A percentile compares a stretch with the other conserved stretches of the same genome.
Evolutionary conservation across 306 rosid genomes (phyloP).

Genomic region (Alnus glutinosa): DNA sequence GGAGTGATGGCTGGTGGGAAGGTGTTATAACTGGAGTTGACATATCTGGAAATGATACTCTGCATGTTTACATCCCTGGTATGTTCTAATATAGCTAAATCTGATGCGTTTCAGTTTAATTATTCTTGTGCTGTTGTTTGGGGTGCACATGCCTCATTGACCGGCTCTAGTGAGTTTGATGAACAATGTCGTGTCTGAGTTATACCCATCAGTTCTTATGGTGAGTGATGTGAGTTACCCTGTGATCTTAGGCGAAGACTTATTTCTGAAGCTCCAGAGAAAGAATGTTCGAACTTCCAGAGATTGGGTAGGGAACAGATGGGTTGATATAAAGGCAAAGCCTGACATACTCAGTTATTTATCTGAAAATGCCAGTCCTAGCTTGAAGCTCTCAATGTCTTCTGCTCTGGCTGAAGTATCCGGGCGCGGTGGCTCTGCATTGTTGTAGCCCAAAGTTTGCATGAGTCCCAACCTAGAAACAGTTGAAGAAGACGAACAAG

Average conservation of each 20-base stretch:
- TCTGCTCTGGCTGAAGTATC: slow-evolving; percentile 32
- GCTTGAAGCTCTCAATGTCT: slow-evolving; percentile 26
- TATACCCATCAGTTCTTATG: slow-evolving; percentile 10
- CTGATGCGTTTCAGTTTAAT: neutral
- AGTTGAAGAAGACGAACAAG: slow-evolving; percentile 38
- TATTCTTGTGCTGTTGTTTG: slow-evolving; percentile 5
- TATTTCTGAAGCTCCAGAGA: slow-evolving; percentile 41
- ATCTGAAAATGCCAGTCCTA: slow-evolving; percentile 35
- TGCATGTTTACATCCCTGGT: slow-evolving; percentile 74
- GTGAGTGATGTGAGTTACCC: slow-evolving; percentile 32
- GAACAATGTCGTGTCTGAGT: slow-evolving; percentile 21
- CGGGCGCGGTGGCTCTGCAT: slow-evolving; percentile 27
- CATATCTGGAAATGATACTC: slow-evolving; percentile 39
- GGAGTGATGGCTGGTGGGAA: slow-evolving; percentile 94
- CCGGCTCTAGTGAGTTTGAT: slow-evolving; percentile 23
- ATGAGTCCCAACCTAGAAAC: slow-evolving; percentile 32
- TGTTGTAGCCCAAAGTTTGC: slow-evolving; percentile 25
- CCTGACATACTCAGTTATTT: slow-evolving; percentile 50
- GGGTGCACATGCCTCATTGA: slow-evolving; percentile 19
- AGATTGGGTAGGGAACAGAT: slow-evolving; percentile 64
- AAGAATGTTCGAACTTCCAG: slow-evolving; percentile 55
- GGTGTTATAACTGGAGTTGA: slow-evolving; percentile 58
- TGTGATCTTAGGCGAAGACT: slow-evolving; percentile 59
- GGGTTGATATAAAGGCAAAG: slow-evolving; percentile 58
- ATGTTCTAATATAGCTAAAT: slow-evolving; percentile 22